A percentile compares a stretch with the other conserved stretches of the same genome.
Conservation (phyloP, 352 stramenopile species). For the Phytopythium litorale region DNA sequence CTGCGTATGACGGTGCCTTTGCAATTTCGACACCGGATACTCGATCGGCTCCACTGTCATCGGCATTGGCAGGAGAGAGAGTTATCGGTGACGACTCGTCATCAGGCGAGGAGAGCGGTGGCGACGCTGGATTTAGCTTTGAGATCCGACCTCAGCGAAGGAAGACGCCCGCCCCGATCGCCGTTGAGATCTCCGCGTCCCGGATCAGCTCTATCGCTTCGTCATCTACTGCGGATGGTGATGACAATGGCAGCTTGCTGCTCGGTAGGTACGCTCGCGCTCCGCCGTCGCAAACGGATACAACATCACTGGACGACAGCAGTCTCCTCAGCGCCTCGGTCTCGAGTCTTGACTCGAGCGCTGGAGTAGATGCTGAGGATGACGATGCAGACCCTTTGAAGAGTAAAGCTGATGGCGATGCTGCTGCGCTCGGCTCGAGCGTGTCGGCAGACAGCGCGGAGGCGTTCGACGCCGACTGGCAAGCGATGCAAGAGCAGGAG, state of each 20-base stretch:
- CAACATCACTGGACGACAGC: slow-evolving; percentile 16
- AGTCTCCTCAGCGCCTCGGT: slow-evolving; percentile 1
- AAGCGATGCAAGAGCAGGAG: slow-evolving; percentile 69
- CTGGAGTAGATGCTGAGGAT: slow-evolving; percentile 1
- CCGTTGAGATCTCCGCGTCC: neutral
- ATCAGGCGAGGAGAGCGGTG: slow-evolving; percentile 11
- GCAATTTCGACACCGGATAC: neutral
- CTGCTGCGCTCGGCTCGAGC: neutral
- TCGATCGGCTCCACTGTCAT: neutral
- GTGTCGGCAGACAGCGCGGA: slow-evolving; percentile 4
- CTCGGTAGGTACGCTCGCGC: slow-evolving; percentile 23
- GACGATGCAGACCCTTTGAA: neutral
- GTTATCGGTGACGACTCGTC: slow-evolving; percentile 10
- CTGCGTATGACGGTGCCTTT: neutral
- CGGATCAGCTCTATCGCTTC: slow-evolving; percentile 3
- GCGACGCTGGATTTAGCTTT: slow-evolving; percentile 44
- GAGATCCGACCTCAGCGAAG: slow-evolving; percentile 35
- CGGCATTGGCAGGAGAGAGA: neutral
- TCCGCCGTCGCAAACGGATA: slow-evolving; percentile 8
- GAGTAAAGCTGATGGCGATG: neutral
- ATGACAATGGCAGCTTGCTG: slow-evolving; percentile 3
- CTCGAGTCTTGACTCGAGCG: neutral
- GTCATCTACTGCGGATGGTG: slow-evolving; percentile 16
- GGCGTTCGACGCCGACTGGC: slow-evolving; percentile 57
- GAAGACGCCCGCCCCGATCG: slow-evolving; percentile 8